Percentiles rank a stretch among this genome's conserved stretches.
Conservation (phyloP, 1,284 basidiomycete genomes). For the Ceratobasidium sp. region DNA sequence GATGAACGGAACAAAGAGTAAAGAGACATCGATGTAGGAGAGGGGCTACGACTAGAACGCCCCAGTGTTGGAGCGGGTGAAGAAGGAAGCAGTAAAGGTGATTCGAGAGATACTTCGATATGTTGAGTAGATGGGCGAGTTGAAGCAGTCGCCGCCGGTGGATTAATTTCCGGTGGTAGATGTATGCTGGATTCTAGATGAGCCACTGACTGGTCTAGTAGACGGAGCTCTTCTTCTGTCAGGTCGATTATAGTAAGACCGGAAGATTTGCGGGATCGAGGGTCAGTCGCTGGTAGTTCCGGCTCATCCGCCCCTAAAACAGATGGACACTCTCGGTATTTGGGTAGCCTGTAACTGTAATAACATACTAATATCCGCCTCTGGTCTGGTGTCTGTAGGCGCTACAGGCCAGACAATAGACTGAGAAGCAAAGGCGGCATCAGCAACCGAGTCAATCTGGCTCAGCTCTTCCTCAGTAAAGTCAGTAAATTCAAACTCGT, state of each 20-base stretch:
- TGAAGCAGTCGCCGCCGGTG: not conserved
- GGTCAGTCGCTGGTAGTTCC: not conserved
- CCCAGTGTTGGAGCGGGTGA: slow-evolving; percentile 38
- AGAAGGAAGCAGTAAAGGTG: slow-evolving; percentile 42
- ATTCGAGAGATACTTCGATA: slow-evolving; percentile 47
- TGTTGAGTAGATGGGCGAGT: slow-evolving; percentile 43
- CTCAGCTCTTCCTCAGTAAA: slow-evolving; percentile 66
- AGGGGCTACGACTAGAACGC: not conserved
- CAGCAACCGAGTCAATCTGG: slow-evolving; percentile 56
- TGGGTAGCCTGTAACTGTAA: not conserved
- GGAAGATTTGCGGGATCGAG: slow-evolving; percentile 27
- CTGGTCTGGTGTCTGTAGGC: not conserved
- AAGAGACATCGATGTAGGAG: slow-evolving; percentile 8
- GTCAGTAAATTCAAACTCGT: slow-evolving; percentile 61
- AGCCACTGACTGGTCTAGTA: slow-evolving; percentile 24
- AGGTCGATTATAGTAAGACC: slow-evolving; percentile 21
- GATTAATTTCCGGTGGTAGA: slow-evolving; percentile 30
- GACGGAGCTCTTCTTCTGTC: slow-evolving; percentile 23
- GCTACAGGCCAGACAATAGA: slow-evolving; percentile 40
- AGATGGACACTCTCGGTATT: not conserved
- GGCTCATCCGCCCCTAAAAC: not conserved
- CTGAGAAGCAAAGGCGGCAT: slow-evolving; percentile 43
- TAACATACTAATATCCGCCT: slow-evolving; percentile 6
- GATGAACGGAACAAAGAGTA: slow-evolving; percentile 26
- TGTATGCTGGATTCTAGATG: slow-evolving; percentile 6